A percentile compares a stretch with the other conserved stretches of the same genome.
These are phyloP conservation scores for Dendryphion nanum DNA, from an alignment of 2,329 filamentous ascomycete genomes.

Conservation along the genomic window DNA sequence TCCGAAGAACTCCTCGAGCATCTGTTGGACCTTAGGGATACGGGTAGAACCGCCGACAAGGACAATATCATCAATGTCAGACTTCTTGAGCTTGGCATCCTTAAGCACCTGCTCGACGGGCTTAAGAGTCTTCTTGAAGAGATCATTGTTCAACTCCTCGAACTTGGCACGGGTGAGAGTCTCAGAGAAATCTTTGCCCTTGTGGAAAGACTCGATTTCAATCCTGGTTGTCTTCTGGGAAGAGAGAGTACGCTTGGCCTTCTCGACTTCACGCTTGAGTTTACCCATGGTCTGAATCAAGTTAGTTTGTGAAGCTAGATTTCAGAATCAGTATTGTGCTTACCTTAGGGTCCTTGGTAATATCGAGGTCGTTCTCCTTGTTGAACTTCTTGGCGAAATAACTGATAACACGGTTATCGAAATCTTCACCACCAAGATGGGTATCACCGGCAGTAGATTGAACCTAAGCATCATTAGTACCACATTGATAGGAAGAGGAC, in stretches of 20 bases:
- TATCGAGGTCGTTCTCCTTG: slow-evolving; percentile 67
- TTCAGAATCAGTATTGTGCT: no score
- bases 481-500: no score
- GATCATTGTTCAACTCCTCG: slow-evolving; percentile 97
- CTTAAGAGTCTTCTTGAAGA: slow-evolving; percentile 99
- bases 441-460: slow-evolving; percentile 94
- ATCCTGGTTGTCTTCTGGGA: slow-evolving; percentile 91
- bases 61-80: slow-evolving; percentile 92
- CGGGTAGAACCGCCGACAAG: slow-evolving; percentile 97
- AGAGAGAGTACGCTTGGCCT: slow-evolving; percentile 96
- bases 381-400: slow-evolving; percentile 97
- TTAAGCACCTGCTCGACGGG: slow-evolving; percentile 98
- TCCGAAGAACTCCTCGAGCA: slow-evolving; percentile 96
- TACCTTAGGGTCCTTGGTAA: no score
- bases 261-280: slow-evolving; percentile 98
- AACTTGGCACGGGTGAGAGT: slow-evolving; percentile 98
- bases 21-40: slow-evolving; percentile 94
- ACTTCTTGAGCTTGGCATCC: slow-evolving; percentile 97
- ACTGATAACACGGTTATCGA: slow-evolving; percentile 96
- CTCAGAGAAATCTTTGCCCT: slow-evolving; percentile 97
- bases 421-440: slow-evolving; percentile 97
- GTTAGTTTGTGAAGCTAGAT: no score
- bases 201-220: slow-evolving; percentile 96
- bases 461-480: no score
- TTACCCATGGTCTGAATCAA: slow-evolving; percentile 98